Evolutionary conservation across 148 eudicot species (phyloP).

Genomic region (Dysphania ambrosioides): DNA sequence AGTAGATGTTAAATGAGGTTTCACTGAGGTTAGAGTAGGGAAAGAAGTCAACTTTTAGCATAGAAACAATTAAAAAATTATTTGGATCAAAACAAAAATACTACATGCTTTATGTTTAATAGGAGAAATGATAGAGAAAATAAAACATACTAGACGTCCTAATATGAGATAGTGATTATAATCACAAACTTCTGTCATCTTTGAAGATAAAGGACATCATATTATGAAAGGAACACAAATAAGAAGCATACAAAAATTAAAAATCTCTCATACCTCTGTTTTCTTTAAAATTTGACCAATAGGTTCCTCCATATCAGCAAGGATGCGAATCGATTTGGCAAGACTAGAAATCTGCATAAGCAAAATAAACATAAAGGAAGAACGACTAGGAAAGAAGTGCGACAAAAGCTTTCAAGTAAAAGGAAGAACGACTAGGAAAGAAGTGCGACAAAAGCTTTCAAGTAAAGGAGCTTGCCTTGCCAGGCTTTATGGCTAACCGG

Average conservation of each 20-base stretch:
- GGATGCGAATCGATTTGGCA: slow-evolving; percentile 80
- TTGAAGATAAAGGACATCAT: background rate
- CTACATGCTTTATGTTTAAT: background rate
- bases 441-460: background rate
- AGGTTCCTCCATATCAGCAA: slow-evolving; percentile 96
- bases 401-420: background rate
- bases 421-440: background rate
- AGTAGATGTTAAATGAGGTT: background rate
- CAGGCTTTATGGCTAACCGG: slow-evolving; percentile 76
- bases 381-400: slow-evolving; percentile 7
- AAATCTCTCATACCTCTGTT: slow-evolving; percentile 61
- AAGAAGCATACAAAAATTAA: background rate
- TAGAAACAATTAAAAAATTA: background rate
- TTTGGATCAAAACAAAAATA: background rate
- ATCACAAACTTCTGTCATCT: background rate
- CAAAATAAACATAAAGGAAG: background rate
- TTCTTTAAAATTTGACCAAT: slow-evolving; percentile 70
- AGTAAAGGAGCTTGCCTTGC: slow-evolving; percentile 52
- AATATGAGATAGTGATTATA: background rate
- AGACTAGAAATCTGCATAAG: slow-evolving; percentile 57
- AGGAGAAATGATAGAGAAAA: background rate
- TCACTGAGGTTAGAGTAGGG: background rate
- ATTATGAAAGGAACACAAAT: background rate
- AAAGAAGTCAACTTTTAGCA: background rate
- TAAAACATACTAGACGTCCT: background rate